Conservation (phyloP, 2,329 filamentous ascomycete genomes). For the Penicillium sp. region DNA sequence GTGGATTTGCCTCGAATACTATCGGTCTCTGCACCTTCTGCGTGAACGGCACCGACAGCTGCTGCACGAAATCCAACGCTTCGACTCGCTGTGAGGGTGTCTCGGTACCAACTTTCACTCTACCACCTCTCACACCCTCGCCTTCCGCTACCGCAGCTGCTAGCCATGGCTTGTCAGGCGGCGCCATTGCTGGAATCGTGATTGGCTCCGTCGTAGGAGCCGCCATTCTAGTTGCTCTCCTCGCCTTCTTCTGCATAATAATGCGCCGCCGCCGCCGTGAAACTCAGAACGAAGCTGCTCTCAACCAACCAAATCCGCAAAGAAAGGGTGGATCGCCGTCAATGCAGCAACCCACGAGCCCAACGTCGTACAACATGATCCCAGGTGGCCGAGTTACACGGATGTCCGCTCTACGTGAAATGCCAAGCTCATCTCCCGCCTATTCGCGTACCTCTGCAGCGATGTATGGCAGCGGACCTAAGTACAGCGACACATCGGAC, state of each 20-base stretch:
- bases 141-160: conserved; percentile 57
- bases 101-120: conserved; percentile 64
- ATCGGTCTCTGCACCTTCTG: conserved; percentile 86
- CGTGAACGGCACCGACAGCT: conserved; percentile 89
- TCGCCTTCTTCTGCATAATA: conserved; percentile 59
- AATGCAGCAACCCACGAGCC: conserved; percentile 44
- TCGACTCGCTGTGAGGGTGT: conserved; percentile 71
- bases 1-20: conserved; percentile 73
- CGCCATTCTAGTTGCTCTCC: conserved; percentile 65
- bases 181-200: conserved; percentile 86
- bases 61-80: conserved; percentile 81
- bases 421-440: conserved; percentile 61
- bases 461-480: conserved; percentile 47
- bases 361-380: conserved; percentile 67
- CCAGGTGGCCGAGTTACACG: conserved; percentile 87
- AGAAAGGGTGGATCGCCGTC: conserved; percentile 42
- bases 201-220: conserved; percentile 74
- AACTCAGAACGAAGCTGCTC: conserved; percentile 67
- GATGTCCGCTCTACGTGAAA: conserved; percentile 89
- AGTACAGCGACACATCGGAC: conserved; percentile 53
- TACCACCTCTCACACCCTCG: conserved; percentile 54
- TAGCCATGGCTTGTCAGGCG: conserved; percentile 65
- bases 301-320: conserved; percentile 83
- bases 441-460: conserved; percentile 53
- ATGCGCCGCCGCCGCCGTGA: conserved; percentile 56